phyloP scores from a whole-genome alignment of 202 grass and related monocot species.

The Elaeis oleifera region DNA sequence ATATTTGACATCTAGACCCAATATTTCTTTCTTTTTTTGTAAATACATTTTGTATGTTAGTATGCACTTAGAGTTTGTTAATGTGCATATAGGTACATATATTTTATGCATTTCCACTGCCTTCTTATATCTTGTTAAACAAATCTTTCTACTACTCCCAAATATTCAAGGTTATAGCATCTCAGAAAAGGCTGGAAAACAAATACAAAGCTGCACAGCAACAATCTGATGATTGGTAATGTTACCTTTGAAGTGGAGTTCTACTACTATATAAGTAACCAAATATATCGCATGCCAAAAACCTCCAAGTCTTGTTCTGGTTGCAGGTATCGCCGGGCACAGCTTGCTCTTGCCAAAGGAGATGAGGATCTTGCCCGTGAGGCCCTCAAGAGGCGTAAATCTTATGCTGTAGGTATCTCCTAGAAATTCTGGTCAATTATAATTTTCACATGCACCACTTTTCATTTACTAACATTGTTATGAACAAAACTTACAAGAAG shows the following conservation, averaged over 20 bases:
- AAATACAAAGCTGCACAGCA: slow-evolving; percentile 20
- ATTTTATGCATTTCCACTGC: too few relatives aligned
- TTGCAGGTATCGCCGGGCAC: slow-evolving; percentile 18
- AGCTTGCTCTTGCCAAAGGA: slow-evolving; percentile 18
- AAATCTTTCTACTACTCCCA: too few relatives aligned
- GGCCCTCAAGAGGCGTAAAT: slow-evolving; percentile 23
- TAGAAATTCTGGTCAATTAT: neutral
- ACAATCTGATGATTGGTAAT: slow-evolving; percentile 21
- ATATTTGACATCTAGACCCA: too few relatives aligned
- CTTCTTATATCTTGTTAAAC: too few relatives aligned
- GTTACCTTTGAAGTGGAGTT: neutral
- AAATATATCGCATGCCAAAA: too few relatives aligned
- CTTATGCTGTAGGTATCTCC: slow-evolving; percentile 19
- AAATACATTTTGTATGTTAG: too few relatives aligned
- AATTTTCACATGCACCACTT: too few relatives aligned
- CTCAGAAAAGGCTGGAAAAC: slow-evolving; percentile 15
- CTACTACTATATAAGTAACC: neutral
- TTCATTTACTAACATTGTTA: too few relatives aligned
- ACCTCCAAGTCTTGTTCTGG: neutral
- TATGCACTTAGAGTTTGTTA: too few relatives aligned
- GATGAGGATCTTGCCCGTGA: slow-evolving; percentile 21
- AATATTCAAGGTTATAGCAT: slow-evolving; percentile 18
- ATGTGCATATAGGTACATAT: too few relatives aligned
- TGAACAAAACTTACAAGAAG: too few relatives aligned
- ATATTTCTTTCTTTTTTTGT: too few relatives aligned